Base-by-base conservation (phyloP, 2,329 filamentous ascomycete genomes). In the Xylariaceae sp. region DNA sequence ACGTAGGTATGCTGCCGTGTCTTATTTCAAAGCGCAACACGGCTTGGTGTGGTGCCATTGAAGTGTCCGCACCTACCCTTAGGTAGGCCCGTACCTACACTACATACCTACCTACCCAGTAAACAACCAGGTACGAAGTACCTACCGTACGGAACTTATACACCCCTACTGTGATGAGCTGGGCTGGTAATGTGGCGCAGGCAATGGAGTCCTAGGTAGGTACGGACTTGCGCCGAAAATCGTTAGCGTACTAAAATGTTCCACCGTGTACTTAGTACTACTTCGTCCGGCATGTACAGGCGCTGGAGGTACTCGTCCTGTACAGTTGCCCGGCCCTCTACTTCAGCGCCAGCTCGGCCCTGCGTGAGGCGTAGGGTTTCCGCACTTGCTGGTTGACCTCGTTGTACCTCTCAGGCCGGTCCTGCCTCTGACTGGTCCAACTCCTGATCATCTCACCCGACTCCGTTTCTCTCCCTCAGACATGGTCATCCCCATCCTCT, bases 401-500 rank as follows among this genome's bases (percentile, higher is more conserved):
- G 6, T 15, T 34, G 32, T 34, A 34, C 32, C 10, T 34, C 32
- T 34, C 10, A 4, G 32, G 32, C 13, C 9, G 10, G 29, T 30
- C 10, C 29, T 10, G 10, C 29, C 10, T 30, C 29, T 10, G 29
- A 10, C n/a, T n/a, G n/a, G n/a, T 47, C 16, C 36, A 16, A 36
- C 40, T 30, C 47, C 40, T 55, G 36, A 53, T 53, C 52, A 55
- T 55, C 53, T 55, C 55, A 48, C 49, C 50, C 9, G 36, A 55
- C 56, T 53, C 55, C 55, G 55, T 55, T 42, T 49, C 53, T 34
- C 32, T 34, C 9, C 56, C 47, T 52, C 53, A 53, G 53, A 40
- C 49, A 53, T 56, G 32, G 32, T 34, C 56, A 53, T 56, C 53
- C 53, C 56, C 56, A 53, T 58, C 52, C 47, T 58, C 49, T 21